Evolutionary conservation across 2,329 filamentous ascomycete genomes (phyloP), one percentile per base, ranked within the genome.

Genomic region (Fusarium verrucosum): DNA sequence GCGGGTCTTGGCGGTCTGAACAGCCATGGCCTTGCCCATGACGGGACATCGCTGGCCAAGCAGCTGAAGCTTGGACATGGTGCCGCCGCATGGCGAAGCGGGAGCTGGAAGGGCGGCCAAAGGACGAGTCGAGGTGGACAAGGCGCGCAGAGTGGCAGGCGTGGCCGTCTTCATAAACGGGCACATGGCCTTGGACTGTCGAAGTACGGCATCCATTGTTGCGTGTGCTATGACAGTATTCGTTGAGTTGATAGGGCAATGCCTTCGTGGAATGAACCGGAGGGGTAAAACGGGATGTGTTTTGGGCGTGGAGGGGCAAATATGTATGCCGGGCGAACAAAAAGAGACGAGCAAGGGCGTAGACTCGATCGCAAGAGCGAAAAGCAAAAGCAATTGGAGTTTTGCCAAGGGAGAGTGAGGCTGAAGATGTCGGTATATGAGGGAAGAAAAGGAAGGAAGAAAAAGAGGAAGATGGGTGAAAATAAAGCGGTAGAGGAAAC

Each of bases 111-210:
- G 53, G 46, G 51, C 73, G 30, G 30, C 30, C 14, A 32, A 8
- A 7, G 30, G 30, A 41, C 88, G 79, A 81, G 82, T 88, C 51
- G 91, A 85, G 58, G 90, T 92, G 44, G 91, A 96, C 75, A 99
- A 87, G 58, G 94, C 91, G 71, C 95, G 94, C 66, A 99, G 88
- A 54, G 93, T 94, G 71, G 93, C 90, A 70, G 94, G 92, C 33
- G 94, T 94, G 32, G 95, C 94, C 81, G 94, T 92, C 84, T 94
- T 94, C 79, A 99, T 84, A 82, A 99, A 99, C 53, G 95, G 95
- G 82, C 95, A 99, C 89, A 99, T 91, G 76, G 91, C 88, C 85
- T 94, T 93, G 77, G 94, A 97, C 81, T 98, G 94, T 79, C 92
- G 92, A 74, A 98, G 88, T 72, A 97, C 89, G 73, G 92, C 87